Base-by-base conservation (phyloP, 2,329 filamentous ascomycete species). In the Penicillium paneum region DNA sequence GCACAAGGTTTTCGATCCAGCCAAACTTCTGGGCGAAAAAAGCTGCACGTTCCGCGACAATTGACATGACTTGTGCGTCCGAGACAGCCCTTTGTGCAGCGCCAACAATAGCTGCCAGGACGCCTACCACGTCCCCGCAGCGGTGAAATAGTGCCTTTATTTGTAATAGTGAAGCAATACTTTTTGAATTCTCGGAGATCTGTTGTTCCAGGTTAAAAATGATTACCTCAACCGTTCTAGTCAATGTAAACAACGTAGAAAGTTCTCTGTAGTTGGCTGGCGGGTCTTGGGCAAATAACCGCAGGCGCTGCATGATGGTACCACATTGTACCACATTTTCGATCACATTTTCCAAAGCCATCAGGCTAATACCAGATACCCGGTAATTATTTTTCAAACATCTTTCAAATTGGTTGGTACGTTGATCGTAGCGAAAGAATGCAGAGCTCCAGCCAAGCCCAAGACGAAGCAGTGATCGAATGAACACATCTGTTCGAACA, bases 21-120 rank as follows among this genome's bases (percentile, higher is more conserved):
- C 77, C 76, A 46, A 85, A 83, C 31, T 81, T 80, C 60, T 89
- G 82, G 55, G 91, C 86, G 5, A 85, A 79, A 11, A 83, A 74
- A 48, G 85, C 83, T 1, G 85, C 82, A 57, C 84, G 81, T 28
- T 81, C 74, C 58, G 87, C 87, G 1, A 89, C 75, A 21, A 79
- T 72, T 0, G 85, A 84, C 1, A 90, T 72, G 24, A 88, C 76
- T 24, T 82, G 76, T 52, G 87, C 83, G 56, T 90, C 87, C 5
- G 67, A 80, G 46, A 63, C 76, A 42, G 67, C 73, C 54, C 41
- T 79, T 76, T 56, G 82, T 75, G 64, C 79, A 79, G 42, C 77
- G 66, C 67, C 64, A 21, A 75, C 64, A 40, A 76, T 71, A 40
- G 68, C 65, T 28, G 69, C 67, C 21, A 77, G 52, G 17, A 66